phyloP scores from a whole-genome alignment of 306 rosid species.

The Quercus suber region DNA sequence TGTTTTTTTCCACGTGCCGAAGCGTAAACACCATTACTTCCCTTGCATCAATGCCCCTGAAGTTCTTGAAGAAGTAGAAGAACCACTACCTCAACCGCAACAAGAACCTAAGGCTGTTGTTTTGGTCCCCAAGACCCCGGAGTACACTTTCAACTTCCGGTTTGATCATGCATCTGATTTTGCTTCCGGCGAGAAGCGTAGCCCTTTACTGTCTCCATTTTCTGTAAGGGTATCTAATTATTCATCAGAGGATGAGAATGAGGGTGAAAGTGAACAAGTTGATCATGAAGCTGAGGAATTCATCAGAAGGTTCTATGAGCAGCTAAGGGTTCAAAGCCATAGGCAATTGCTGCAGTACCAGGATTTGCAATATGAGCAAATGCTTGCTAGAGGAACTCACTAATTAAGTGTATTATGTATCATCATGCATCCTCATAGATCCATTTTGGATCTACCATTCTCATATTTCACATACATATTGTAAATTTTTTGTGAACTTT shows the following conservation, averaged over 20 bases:
- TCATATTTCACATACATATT: background rate
- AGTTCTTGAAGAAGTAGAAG: constrained; percentile 20
- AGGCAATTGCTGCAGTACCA: constrained; percentile 38
- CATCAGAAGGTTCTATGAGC: constrained; percentile 51
- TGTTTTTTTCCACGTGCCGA: constrained; percentile 40
- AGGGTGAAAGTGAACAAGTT: constrained; percentile 31
- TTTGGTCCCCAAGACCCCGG: constrained; percentile 36
- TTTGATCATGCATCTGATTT: constrained; percentile 27
- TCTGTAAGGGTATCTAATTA: constrained; percentile 40
- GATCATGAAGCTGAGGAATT: constrained; percentile 56
- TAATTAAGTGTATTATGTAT: background rate
- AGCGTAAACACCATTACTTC: constrained; percentile 46
- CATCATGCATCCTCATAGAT: background rate
- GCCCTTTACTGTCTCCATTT: constrained; percentile 37
- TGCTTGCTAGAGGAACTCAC: background rate
- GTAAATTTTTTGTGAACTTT: constrained; percentile 9
- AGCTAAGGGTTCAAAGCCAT: constrained; percentile 39
- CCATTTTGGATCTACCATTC: too few species aligned
- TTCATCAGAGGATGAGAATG: constrained; percentile 42
- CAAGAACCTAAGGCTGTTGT: constrained; percentile 17
- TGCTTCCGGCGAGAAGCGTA: constrained; percentile 28
- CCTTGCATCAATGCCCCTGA: constrained; percentile 42
- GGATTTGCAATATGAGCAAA: constrained; percentile 11
- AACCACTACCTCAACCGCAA: background rate
- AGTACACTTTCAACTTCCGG: constrained; percentile 26